Conservation (phyloP, 2,329 filamentous ascomycete species). For the Cytospora mali region DNA sequence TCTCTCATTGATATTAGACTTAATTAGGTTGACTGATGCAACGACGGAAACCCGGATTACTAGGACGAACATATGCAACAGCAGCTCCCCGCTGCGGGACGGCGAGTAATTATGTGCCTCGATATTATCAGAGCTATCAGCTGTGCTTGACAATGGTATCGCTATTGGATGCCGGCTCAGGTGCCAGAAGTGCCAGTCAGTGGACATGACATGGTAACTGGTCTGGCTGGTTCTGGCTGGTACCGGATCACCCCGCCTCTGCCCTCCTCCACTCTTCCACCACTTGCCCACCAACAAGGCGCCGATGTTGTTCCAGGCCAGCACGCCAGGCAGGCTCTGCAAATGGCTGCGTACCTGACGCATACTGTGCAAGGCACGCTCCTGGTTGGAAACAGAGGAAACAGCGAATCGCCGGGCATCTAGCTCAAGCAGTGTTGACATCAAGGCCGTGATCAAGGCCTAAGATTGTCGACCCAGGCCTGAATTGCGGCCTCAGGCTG, state of each 20-base stretch:
- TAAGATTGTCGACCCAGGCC: constrained; percentile 25
- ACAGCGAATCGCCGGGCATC: constrained; percentile 28
- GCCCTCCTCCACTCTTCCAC: neutral
- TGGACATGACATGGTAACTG: too few species aligned
- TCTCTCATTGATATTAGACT: too few species aligned
- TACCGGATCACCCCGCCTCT: neutral
- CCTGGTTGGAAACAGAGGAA: constrained; percentile 19
- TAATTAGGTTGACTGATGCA: neutral
- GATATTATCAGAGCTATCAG: neutral
- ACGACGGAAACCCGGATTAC: neutral
- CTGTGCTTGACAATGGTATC: neutral
- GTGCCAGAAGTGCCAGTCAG: too few species aligned
- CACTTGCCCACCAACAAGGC: neutral
- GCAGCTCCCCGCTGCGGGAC: too few species aligned
- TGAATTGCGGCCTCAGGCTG: constrained; percentile 27
- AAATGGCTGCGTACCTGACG: constrained; percentile 22
- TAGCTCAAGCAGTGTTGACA: constrained; percentile 17
- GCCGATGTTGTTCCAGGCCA: constrained; percentile 8
- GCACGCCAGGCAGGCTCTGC: neutral
- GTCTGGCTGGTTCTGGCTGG: neutral
- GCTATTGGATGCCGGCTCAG: neutral
- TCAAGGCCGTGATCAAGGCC: constrained; percentile 24
- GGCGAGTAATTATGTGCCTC: neutral
- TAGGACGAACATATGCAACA: neutral
- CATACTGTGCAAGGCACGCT: too few species aligned